A percentile compares a stretch with the other conserved stretches of the same genome.
Conservation (phyloP, 108 stramenopile genomes). For the Cyclotella cryptica region DNA sequence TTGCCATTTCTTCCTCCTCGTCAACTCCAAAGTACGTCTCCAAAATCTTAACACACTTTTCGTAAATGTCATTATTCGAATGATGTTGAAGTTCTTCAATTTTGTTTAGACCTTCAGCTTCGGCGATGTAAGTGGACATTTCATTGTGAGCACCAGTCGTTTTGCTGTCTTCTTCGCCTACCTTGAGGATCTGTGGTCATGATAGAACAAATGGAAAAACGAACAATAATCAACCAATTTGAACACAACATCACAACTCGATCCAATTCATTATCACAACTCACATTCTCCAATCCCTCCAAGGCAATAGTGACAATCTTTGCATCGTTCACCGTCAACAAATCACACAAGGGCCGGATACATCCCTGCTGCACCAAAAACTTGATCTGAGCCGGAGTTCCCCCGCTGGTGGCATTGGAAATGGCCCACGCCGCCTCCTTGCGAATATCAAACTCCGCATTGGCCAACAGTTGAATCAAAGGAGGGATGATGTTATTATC, state of each 20-base stretch:
- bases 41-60: slow-evolving; percentile 89
- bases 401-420: slow-evolving; percentile 98
- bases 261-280: no score
- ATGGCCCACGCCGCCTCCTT: slow-evolving; percentile 99
- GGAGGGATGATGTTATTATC: slow-evolving; percentile 96
- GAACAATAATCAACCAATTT: not conserved
- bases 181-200: slow-evolving; percentile 88
- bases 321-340: slow-evolving; percentile 89
- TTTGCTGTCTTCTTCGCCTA: slow-evolving; percentile 92
- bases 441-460: slow-evolving; percentile 98
- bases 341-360: slow-evolving; percentile 93
- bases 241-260: slow-evolving; percentile 10
- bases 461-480: slow-evolving; percentile 89
- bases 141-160: slow-evolving; percentile 78
- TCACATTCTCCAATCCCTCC: slow-evolving; percentile 96
- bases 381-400: slow-evolving; percentile 93
- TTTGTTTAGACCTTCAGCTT: slow-evolving; percentile 94
- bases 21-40: slow-evolving; percentile 96
- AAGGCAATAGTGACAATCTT: slow-evolving; percentile 97
- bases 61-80: slow-evolving; percentile 94
- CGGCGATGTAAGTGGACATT: slow-evolving; percentile 93
- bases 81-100: slow-evolving; percentile 95
- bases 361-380: slow-evolving; percentile 94
- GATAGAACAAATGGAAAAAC: not conserved
- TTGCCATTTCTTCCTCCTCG: slow-evolving; percentile 88